phyloP scores from a whole-genome alignment of 169 alveolate genomes.

The Plasmodium inui region DNA sequence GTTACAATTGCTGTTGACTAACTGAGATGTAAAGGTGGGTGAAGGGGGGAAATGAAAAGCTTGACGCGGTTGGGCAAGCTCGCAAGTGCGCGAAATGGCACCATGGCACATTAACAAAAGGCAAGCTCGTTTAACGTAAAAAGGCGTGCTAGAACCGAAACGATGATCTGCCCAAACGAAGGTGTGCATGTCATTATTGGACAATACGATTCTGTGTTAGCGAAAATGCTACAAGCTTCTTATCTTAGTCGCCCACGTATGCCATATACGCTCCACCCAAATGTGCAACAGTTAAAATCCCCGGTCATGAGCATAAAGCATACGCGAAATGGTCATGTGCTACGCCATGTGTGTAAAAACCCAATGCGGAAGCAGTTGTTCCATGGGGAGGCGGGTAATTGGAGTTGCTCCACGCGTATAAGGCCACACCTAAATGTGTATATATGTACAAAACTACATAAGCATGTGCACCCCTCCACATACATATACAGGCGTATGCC shows the following conservation, averaged over 20 bases:
- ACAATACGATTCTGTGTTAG: background rate
- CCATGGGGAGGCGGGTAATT: background rate
- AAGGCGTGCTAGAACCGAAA: background rate
- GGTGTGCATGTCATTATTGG: background rate
- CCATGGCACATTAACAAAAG: background rate
- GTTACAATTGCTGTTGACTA: slow-evolving; percentile 23
- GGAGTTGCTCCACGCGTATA: background rate
- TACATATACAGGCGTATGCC: background rate
- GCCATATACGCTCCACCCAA: background rate
- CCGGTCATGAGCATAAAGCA: background rate
- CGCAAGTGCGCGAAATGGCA: background rate
- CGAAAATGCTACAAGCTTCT: background rate
- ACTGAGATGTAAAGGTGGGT: slow-evolving; percentile 13
- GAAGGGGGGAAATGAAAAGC: background rate
- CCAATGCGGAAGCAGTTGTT: background rate
- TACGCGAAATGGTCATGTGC: background rate
- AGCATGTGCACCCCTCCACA: background rate
- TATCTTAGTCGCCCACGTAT: background rate
- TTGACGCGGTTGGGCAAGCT: background rate
- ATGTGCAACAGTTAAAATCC: background rate
- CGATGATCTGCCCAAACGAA: background rate
- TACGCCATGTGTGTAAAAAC: background rate
- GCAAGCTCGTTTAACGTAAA: background rate
- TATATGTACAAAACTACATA: background rate
- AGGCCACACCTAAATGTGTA: background rate